Conservation (phyloP, 345 rosid species). For the Psidium guajava region DNA sequence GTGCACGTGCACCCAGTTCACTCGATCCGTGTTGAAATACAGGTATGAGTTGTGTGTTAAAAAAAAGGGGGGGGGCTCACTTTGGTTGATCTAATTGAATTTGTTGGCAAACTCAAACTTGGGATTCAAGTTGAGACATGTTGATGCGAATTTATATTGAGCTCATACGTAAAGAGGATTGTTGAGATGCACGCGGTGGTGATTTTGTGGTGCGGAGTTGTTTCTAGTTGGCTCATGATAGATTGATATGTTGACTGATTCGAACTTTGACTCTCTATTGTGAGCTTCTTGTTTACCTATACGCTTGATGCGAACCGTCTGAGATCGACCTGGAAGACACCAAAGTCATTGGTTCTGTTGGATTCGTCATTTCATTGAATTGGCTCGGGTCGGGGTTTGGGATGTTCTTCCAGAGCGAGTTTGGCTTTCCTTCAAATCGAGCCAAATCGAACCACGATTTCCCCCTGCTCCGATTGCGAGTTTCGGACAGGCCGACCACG, state of each 20-base stretch:
- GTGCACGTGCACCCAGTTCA: background rate
- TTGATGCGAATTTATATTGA: too few species aligned
- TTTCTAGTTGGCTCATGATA: too few species aligned
- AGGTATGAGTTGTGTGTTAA: background rate
- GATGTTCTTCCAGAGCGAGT: background rate
- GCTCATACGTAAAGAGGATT: too few species aligned
- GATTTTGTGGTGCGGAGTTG: too few species aligned
- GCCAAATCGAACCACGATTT: background rate
- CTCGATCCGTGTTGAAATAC: background rate
- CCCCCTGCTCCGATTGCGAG: background rate
- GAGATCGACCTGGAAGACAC: background rate
- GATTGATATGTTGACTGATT: too few species aligned
- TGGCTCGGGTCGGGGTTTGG: background rate
- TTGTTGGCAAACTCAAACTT: too few species aligned
- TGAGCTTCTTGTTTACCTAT: background rate
- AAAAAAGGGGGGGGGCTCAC: too few species aligned
- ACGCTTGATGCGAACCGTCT: background rate
- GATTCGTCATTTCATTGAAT: background rate
- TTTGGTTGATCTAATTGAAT: too few species aligned
- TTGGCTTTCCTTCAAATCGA: background rate
- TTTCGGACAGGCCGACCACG: background rate
- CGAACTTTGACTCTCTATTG: too few species aligned
- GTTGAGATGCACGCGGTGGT: too few species aligned
- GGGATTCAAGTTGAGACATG: too few species aligned
- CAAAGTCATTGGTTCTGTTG: background rate